Conservation (phyloP, 2,329 filamentous ascomycete genomes). For the Fusarium nanum region DNA sequence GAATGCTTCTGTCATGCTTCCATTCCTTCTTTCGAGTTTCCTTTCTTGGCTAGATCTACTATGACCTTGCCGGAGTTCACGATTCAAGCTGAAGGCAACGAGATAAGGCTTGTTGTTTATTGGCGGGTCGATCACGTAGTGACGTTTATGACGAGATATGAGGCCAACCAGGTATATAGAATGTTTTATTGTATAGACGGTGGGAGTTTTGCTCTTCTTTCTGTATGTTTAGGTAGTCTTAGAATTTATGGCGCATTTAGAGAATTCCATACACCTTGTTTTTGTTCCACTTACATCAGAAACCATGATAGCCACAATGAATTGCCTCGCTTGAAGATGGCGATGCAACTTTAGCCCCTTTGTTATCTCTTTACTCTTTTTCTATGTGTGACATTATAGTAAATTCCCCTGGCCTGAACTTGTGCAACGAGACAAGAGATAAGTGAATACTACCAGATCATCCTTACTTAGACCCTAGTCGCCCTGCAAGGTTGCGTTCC, state of each 20-base stretch:
- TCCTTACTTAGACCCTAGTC: not conserved
- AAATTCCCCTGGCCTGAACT: slow-evolving; percentile 4
- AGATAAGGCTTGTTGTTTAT: slow-evolving; percentile 36
- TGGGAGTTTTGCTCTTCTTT: slow-evolving; percentile 22
- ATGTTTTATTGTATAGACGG: slow-evolving; percentile 31
- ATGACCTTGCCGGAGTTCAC: slow-evolving; percentile 11
- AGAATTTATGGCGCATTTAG: slow-evolving; percentile 14
- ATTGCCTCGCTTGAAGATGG: not conserved
- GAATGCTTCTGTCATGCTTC: slow-evolving; percentile 38
- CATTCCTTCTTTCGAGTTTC: slow-evolving; percentile 41
- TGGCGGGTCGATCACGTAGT: slow-evolving; percentile 33
- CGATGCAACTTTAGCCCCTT: not conserved
- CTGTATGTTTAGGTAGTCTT: not conserved
- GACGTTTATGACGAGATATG: slow-evolving; percentile 39
- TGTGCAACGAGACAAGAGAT: slow-evolving; percentile 23
- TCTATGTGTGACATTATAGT: slow-evolving; percentile 17
- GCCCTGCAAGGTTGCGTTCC: slow-evolving; percentile 17
- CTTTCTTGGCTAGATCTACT: slow-evolving; percentile 19
- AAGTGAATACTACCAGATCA: slow-evolving; percentile 18
- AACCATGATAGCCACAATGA: slow-evolving; percentile 5
- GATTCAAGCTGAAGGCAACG: slow-evolving; percentile 30
- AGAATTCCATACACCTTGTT: slow-evolving; percentile 11
- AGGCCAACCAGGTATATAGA: slow-evolving; percentile 32
- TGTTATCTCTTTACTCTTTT: slow-evolving; percentile 16
- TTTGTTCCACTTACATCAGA: slow-evolving; percentile 19